Evolutionary conservation across 1,284 basidiomycete genomes (phyloP).

Genomic region (Ustilago cynodontis): DNA sequence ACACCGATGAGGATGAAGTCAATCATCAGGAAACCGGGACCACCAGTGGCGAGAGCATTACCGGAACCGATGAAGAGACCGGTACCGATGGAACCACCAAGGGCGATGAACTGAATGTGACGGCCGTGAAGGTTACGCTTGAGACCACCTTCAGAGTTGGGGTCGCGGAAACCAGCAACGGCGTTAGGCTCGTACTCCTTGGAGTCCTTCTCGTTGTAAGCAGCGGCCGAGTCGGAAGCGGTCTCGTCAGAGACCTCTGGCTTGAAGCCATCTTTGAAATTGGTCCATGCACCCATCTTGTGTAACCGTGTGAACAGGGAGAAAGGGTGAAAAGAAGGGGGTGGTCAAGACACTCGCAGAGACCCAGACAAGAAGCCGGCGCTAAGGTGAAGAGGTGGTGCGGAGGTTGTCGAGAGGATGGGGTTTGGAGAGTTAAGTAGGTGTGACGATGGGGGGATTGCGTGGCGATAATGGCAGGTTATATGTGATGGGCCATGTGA

Average conservation of each 20-base stretch:
- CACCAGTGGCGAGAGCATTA: conserved; percentile 72
- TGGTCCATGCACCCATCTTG: conserved; percentile 50
- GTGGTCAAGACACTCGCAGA: conserved; percentile 1
- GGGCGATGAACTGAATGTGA: conserved; percentile 66
- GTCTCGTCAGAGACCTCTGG: conserved; percentile 35
- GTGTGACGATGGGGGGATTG: neutral
- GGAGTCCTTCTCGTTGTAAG: conserved; percentile 38
- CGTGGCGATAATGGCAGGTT: neutral
- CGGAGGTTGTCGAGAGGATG: neutral
- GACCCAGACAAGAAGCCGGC: neutral
- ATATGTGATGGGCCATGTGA: conserved; percentile 4
- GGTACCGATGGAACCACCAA: conserved; percentile 72
- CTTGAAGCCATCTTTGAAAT: conserved; percentile 59
- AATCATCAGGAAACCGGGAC: conserved; percentile 71
- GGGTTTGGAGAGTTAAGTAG: neutral
- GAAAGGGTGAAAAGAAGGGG: neutral
- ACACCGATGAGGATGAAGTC: conserved; percentile 65
- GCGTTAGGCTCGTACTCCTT: conserved; percentile 41
- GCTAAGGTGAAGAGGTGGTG: neutral
- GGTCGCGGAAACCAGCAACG: conserved; percentile 44
- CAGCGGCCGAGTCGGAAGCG: conserved; percentile 12
- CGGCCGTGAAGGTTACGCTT: conserved; percentile 59
- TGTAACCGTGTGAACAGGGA: neutral
- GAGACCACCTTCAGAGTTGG: conserved; percentile 38
- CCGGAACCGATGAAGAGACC: conserved; percentile 73